Evolutionary conservation across 2,329 filamentous ascomycete species (phyloP).

Genomic region (Aspergillus spinulosporus): DNA sequence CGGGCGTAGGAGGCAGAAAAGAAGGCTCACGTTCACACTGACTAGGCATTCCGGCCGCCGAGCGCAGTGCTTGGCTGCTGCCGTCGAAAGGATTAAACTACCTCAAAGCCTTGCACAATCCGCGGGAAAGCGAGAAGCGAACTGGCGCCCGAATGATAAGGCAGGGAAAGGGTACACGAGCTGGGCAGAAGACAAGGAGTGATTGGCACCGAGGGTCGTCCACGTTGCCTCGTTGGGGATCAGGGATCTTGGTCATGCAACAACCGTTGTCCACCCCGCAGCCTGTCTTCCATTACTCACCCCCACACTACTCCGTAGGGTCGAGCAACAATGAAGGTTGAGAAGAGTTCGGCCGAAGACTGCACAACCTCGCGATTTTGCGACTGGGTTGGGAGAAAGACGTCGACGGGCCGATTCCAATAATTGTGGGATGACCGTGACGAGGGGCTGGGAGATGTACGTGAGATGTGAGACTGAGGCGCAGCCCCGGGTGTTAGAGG

Average conservation of each 20-base stretch:
- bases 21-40: slow-evolving; percentile 12
- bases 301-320: slow-evolving; percentile 15
- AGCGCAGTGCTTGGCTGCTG: slow-evolving; percentile 15
- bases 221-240: slow-evolving; percentile 25
- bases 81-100: neutral
- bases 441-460: slow-evolving; percentile 2
- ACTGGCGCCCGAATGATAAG: slow-evolving; percentile 7
- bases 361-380: neutral
- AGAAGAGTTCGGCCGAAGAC: neutral
- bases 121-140: slow-evolving; percentile 6
- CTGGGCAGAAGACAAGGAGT: slow-evolving; percentile 1
- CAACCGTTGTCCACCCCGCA: slow-evolving; percentile 25
- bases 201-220: slow-evolving; percentile 22
- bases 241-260: slow-evolving; percentile 24
- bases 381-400: slow-evolving; percentile 4
- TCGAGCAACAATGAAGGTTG: slow-evolving; percentile 3
- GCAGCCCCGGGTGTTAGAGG: neutral
- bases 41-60: slow-evolving; percentile 22
- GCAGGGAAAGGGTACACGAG: slow-evolving; percentile 8
- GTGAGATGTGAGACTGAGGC: neutral
- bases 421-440: neutral
- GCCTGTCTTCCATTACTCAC: slow-evolving; percentile 20
- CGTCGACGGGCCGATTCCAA: neutral
- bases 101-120: slow-evolving; percentile 15
- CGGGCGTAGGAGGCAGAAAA: slow-evolving; percentile 15